A percentile compares a stretch with the other conserved stretches of the same genome.
Evolutionary conservation across 805 yeast genomes (phyloP).

Genomic region (Kodamaea hsintzibuensis): DNA sequence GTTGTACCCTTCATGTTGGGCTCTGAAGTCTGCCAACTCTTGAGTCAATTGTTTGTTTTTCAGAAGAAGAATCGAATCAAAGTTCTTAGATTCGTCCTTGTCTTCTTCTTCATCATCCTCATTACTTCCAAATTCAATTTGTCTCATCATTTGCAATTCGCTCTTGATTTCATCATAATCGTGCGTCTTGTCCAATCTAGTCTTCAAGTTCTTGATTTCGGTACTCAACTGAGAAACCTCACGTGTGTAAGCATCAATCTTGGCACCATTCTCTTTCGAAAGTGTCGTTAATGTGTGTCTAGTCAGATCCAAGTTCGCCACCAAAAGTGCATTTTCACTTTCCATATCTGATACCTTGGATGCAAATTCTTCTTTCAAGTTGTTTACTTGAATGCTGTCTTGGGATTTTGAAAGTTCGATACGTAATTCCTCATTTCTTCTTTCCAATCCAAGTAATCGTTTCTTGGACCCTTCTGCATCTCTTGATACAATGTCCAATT

Average conservation of each 20-base stretch:
- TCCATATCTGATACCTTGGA: slow-evolving; percentile 57
- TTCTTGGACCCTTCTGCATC: slow-evolving; percentile 74
- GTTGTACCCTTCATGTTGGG: slow-evolving; percentile 51
- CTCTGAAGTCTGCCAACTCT: slow-evolving; percentile 67
- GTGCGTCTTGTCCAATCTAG: slow-evolving; percentile 48
- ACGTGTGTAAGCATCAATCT: slow-evolving; percentile 39
- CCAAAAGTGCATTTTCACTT: slow-evolving; percentile 64
- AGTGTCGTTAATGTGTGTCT: slow-evolving; percentile 30
- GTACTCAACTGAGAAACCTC: slow-evolving; percentile 49
- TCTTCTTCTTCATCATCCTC: slow-evolving; percentile 34
- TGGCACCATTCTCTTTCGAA: slow-evolving; percentile 28
- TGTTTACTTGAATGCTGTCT: slow-evolving; percentile 45
- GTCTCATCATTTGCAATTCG: slow-evolving; percentile 70
- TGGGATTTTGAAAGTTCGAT: slow-evolving; percentile 60
- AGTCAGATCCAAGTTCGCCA: slow-evolving; percentile 57
- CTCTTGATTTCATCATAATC: slow-evolving; percentile 83
- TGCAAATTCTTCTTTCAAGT: slow-evolving; percentile 40
- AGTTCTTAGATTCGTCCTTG: slow-evolving; percentile 21
- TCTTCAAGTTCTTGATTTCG: slow-evolving; percentile 53
- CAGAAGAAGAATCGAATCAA: slow-evolving; percentile 63
- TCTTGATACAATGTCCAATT: slow-evolving; percentile 65
- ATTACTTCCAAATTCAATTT: slow-evolving; percentile 68
- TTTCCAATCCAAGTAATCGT: slow-evolving; percentile 69
- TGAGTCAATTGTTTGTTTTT: slow-evolving; percentile 73
- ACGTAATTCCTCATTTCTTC: slow-evolving; percentile 73